Evolutionary conservation across 768 basidiomycete species (phyloP).

Genomic region (Leccinum variicolor): DNA sequence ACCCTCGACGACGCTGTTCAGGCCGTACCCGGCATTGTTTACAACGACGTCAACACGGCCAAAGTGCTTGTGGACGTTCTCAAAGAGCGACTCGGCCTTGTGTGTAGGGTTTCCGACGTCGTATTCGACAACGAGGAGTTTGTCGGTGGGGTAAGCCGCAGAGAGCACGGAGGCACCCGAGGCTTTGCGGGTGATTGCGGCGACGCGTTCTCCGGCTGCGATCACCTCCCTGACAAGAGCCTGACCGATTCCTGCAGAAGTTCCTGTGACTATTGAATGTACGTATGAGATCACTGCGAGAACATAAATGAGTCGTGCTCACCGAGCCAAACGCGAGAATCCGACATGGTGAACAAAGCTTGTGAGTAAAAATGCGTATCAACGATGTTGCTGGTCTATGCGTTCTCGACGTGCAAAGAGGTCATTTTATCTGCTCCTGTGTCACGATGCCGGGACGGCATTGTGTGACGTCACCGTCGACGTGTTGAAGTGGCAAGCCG

Average conservation of each 20-base stretch:
- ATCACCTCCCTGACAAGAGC: slow-evolving; percentile 26
- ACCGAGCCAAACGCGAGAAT: slow-evolving; percentile 26
- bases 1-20: slow-evolving; percentile 25
- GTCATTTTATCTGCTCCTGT: slow-evolving; percentile 10
- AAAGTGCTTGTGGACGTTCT: slow-evolving; percentile 21
- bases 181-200: slow-evolving; percentile 27
- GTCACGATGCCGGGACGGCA: too few relatives aligned
- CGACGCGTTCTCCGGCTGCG: slow-evolving; percentile 25
- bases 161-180: slow-evolving; percentile 17
- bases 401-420: not conserved
- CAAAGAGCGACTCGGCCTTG: slow-evolving; percentile 18
- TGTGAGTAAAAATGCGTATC: not conserved
- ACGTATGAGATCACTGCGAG: not conserved
- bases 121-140: slow-evolving; percentile 27
- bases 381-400: not conserved
- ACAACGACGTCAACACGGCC: slow-evolving; percentile 32
- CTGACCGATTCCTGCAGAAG: slow-evolving; percentile 39
- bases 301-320: not conserved
- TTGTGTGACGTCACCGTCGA: not conserved
- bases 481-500: too few relatives aligned
- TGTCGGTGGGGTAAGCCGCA: slow-evolving; percentile 11
- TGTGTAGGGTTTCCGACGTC: slow-evolving; percentile 28
- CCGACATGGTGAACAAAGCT: slow-evolving; percentile 7
- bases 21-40: slow-evolving; percentile 32
- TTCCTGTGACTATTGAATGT: slow-evolving; percentile 36